Evolutionary conservation across 805 yeast species (phyloP).

Genomic region (Wickerhamomyces queroliae): DNA sequence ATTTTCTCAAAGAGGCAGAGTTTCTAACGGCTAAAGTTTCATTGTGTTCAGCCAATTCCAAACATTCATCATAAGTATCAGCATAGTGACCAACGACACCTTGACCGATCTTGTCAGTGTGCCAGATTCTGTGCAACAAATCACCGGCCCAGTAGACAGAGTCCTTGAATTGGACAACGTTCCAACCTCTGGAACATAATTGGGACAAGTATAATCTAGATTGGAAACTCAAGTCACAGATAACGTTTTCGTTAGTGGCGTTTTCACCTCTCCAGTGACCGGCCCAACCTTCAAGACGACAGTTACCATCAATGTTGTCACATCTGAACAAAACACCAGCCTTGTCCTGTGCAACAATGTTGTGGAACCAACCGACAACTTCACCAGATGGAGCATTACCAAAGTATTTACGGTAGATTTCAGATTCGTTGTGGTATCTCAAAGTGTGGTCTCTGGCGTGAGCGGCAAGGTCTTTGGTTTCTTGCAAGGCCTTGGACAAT

Average conservation of each 20-base stretch:
- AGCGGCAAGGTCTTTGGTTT: constrained; percentile 26
- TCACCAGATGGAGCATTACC: constrained; percentile 30
- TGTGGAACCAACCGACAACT: constrained; percentile 31
- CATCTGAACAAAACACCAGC: constrained; percentile 30
- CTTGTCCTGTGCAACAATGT: constrained; percentile 27
- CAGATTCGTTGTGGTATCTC: constrained; percentile 27
- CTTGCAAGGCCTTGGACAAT: constrained; percentile 23
- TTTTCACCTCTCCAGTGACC: constrained; percentile 34
- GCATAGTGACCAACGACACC: constrained; percentile 30
- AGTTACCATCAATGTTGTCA: constrained; percentile 33
- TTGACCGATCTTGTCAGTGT: constrained; percentile 26
- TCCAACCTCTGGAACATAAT: constrained; percentile 30
- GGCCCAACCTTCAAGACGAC: constrained; percentile 30
- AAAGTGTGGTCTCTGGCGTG: constrained; percentile 31
- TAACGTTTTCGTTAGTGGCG: constrained; percentile 32
- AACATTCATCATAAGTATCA: constrained; percentile 28
- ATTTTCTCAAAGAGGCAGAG: constrained; percentile 26
- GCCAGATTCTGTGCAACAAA: constrained; percentile 33
- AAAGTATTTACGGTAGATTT: constrained; percentile 29
- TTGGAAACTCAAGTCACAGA: constrained; percentile 33
- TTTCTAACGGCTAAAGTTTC: constrained; percentile 31
- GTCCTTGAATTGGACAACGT: constrained; percentile 18
- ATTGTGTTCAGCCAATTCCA: constrained; percentile 27
- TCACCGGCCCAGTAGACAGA: constrained; percentile 31
- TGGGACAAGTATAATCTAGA: constrained; percentile 26